Base-by-base conservation (phyloP, 176 grass and related monocot genomes). In the Phoenix roebelenii region DNA sequence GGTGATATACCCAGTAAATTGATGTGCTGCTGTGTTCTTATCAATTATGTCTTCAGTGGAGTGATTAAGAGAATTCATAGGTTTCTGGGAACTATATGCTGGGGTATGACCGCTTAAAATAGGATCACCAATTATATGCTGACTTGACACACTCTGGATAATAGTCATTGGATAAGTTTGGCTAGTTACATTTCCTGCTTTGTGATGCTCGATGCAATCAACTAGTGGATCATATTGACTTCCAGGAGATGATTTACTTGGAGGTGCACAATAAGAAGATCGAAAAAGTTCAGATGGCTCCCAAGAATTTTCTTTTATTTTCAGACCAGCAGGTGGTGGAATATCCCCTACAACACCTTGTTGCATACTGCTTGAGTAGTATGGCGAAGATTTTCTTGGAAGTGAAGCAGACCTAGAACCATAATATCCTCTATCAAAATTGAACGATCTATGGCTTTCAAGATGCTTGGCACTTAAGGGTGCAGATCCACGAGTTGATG, bases 201-300 rank as follows among this genome's bases (percentile, higher is more conserved):
- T 28, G 14, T n/a, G 17, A 22, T 59, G 51, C 22, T 63, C 59
- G 16, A 64, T 39, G 59, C 50, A 62, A 74, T 74, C 58, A 64
- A 64, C 71, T 23, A 64, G 50, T 16, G 71, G 25, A 55, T 64
- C 50, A 16, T 74, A 55, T 35, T 35, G 72, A 63, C 17, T 58
- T 59, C 54, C 51, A 59, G 69, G 26, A 77, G 53, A 63, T 51
- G 79, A 55, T 70, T 59, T 64, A 23, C 22, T 55, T 1, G 30
- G 18, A 61, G 71, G 68, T 79, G 81, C 68, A 79, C 7, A 49
- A 66, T 74, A 70, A 63, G 70, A 71, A 61, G 82, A 79, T 52
- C 71, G 78, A 79, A 89, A 89, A 79, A 72, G 78, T 35, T 85
- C 78, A 73, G 82, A 89, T 24, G 67, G 78, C 63, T 55, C 64